Evolutionary conservation across 495 filamentous ascomycete species (phyloP).

Genomic region (Penicillium robsamsonii): DNA sequence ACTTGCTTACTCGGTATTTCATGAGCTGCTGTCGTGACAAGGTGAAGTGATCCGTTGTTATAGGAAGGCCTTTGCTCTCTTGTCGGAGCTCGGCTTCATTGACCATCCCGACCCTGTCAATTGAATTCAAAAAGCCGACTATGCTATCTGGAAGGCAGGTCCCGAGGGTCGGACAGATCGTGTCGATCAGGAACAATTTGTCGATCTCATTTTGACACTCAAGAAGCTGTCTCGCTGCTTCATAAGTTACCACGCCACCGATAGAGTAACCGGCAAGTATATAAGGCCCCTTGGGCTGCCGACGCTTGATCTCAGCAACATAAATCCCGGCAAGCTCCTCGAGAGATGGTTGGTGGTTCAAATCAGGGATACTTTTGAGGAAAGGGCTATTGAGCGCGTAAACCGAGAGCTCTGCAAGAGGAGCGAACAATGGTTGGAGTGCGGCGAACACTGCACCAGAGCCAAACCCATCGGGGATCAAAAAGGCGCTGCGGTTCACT

Average conservation of each 20-base stretch:
- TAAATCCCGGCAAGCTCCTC: not conserved
- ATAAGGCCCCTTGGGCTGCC: conserved; percentile 5
- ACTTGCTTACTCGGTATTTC: no score
- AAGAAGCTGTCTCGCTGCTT: conserved; percentile 27
- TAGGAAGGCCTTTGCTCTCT: no score
- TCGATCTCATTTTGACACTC: not conserved
- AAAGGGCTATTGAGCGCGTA: not conserved
- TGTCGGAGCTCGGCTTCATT: no score
- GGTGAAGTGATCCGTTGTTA: no score
- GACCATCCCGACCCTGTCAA: no score
- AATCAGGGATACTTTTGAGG: not conserved
- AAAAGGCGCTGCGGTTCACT: not conserved
- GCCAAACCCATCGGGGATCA: not conserved
- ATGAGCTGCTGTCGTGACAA: no score
- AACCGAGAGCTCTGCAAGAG: no score
- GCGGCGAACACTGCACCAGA: not conserved
- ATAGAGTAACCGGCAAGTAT: conserved; percentile 43
- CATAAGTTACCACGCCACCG: conserved; percentile 42
- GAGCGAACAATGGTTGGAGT: no score
- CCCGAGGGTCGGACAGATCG: not conserved
- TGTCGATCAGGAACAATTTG: not conserved
- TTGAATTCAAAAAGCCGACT: no score
- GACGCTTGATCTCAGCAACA: conserved; percentile 1
- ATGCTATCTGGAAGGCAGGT: no score
- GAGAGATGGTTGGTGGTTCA: not conserved